Evolutionary conservation across 495 filamentous ascomycete species (phyloP).

Genomic region (Annulohypoxylon moriforme): DNA sequence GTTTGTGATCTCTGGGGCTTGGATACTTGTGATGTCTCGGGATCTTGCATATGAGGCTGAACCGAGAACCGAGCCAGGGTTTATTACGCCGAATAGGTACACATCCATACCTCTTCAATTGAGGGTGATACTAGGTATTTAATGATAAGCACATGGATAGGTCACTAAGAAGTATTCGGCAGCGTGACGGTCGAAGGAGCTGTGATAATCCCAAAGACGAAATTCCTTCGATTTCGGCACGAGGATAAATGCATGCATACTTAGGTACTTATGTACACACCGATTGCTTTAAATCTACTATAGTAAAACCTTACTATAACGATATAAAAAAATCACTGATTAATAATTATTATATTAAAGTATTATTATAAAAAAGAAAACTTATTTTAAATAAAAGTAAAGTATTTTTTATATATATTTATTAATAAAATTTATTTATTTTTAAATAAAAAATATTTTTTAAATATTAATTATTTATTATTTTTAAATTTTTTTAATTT

Average conservation of each 20-base stretch:
- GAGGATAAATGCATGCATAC: background rate
- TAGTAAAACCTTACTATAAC: too few relatives aligned
- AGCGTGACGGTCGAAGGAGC: background rate
- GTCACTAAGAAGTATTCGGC: background rate
- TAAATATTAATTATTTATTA: too few relatives aligned
- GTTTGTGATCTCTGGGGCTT: background rate
- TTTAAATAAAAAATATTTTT: too few relatives aligned
- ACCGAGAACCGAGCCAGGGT: slow-evolving; percentile 12
- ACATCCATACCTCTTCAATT: background rate
- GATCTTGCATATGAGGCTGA: slow-evolving; percentile 40
- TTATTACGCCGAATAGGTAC: background rate
- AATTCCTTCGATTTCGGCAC: background rate
- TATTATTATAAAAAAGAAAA: too few relatives aligned
- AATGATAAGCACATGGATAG: background rate
- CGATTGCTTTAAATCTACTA: too few relatives aligned
- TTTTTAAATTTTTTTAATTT: too few relatives aligned
- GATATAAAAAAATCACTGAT: too few relatives aligned
- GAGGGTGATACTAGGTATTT: too few relatives aligned
- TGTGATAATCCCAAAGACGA: background rate
- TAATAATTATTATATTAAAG: too few relatives aligned
- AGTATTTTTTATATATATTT: too few relatives aligned
- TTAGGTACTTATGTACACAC: slow-evolving; percentile 6
- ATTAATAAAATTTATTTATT: too few relatives aligned
- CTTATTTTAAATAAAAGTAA: too few relatives aligned
- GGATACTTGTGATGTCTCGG: slow-evolving; percentile 17